Conservation (phyloP, 129 eudicot genomes). For the Heracleum sosnowskyi region DNA sequence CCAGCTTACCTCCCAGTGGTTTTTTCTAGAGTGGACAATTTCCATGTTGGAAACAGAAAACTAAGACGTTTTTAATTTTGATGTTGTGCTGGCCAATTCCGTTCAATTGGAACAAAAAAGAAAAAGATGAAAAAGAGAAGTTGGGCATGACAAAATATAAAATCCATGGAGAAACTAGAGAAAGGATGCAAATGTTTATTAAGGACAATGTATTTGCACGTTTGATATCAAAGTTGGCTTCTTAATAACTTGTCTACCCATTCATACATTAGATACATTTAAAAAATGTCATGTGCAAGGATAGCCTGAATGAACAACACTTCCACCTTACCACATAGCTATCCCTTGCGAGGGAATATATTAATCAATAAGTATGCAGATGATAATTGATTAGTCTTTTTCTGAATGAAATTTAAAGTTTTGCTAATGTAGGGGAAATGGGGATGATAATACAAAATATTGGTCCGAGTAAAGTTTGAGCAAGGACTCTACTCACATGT, state of each 20-base stretch:
- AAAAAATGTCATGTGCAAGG: not conserved
- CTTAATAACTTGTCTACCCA: not conserved
- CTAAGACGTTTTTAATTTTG: not conserved
- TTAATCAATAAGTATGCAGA: not conserved
- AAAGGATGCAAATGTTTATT: not conserved
- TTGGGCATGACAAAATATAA: not conserved
- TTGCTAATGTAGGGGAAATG: not conserved
- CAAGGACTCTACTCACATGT: constrained; percentile 46
- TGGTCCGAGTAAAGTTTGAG: not conserved
- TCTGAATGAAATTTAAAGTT: not conserved
- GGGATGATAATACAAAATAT: not conserved
- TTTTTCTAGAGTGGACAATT: not conserved
- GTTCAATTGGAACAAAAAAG: not conserved
- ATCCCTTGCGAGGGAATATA: not conserved
- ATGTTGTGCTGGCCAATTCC: not conserved
- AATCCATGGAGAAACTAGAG: not conserved
- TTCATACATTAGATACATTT: not conserved
- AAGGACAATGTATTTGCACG: not conserved
- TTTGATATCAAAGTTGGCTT: not conserved
- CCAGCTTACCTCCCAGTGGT: not conserved
- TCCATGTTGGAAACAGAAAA: not conserved
- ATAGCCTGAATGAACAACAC: not conserved
- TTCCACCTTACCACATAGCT: not conserved
- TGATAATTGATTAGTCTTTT: not conserved
- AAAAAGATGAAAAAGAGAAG: not conserved